These are phyloP conservation scores for Dactylellina sp. DNA, from an alignment of 2,329 filamentous ascomycete genomes.

Conservation along the genomic window DNA sequence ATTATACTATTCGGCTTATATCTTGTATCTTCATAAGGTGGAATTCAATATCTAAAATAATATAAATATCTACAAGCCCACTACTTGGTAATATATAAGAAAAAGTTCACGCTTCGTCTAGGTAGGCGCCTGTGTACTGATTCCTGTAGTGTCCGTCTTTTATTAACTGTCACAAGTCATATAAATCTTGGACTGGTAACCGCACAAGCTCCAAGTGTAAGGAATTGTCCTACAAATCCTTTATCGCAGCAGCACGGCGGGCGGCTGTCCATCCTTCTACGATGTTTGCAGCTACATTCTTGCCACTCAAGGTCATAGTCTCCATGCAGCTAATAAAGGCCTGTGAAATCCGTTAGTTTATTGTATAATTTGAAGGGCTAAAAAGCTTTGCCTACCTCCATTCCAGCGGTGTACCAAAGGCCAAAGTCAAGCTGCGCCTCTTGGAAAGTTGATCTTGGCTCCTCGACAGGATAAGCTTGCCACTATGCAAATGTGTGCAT, in stretches of 20 bases:
- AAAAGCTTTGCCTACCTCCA: constrained; percentile 33
- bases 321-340: constrained; percentile 98
- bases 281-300: constrained; percentile 80
- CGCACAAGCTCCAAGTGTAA: constrained; percentile 2
- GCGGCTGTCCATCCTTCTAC: constrained; percentile 70
- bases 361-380: constrained; percentile 10
- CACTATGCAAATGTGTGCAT: constrained; percentile 70
- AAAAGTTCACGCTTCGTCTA: neutral
- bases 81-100: too few relatives aligned
- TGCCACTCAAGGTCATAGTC: constrained; percentile 90
- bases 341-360: constrained; percentile 65
- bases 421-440: constrained; percentile 76
- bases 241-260: constrained; percentile 19
- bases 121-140: too few relatives aligned
- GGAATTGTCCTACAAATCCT: constrained; percentile 32
- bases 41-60: too few relatives aligned
- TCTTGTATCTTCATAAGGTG: too few relatives aligned
- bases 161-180: too few relatives aligned
- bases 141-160: too few relatives aligned
- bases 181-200: neutral
- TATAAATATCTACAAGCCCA: too few relatives aligned
- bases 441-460: constrained; percentile 89
- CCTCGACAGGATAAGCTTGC: constrained; percentile 84
- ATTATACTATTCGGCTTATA: neutral
- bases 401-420: constrained; percentile 76